Conservation (phyloP, 2,329 filamentous ascomycete species). For the Fusarium verrucosum region DNA sequence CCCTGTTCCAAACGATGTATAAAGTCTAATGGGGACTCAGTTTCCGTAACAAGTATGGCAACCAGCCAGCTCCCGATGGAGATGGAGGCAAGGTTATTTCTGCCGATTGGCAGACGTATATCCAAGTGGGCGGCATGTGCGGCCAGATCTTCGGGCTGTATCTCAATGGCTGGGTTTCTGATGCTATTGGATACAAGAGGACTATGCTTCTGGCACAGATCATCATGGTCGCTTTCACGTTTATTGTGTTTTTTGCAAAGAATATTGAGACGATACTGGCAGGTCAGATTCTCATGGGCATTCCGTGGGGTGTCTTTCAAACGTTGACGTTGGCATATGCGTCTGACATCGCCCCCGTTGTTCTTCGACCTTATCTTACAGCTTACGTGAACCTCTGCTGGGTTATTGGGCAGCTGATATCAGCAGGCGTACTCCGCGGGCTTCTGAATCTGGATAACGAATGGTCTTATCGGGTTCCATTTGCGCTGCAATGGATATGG, state of each 20-base stretch:
- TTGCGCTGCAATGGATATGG: conserved; percentile 60
- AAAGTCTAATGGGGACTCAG: background rate
- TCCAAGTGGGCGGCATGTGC: conserved; percentile 53
- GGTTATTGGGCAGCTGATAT: conserved; percentile 59
- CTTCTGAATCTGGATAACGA: conserved; percentile 51
- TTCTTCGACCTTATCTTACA: conserved; percentile 58
- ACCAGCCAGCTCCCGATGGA: conserved; percentile 29
- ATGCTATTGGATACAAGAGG: conserved; percentile 67
- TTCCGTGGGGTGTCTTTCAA: conserved; percentile 64
- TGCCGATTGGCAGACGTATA: conserved; percentile 48
- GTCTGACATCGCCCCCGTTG: conserved; percentile 72
- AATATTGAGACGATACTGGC: conserved; percentile 63
- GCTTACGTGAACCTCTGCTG: conserved; percentile 61
- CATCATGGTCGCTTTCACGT: conserved; percentile 62
- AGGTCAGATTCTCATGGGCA: conserved; percentile 66
- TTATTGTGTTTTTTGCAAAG: conserved; percentile 68
- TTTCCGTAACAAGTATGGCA: conserved; percentile 61
- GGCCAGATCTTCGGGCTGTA: conserved; percentile 72
- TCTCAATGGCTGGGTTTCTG: conserved; percentile 69
- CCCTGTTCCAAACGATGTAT: too few relatives aligned
- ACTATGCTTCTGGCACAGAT: conserved; percentile 65
- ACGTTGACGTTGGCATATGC: conserved; percentile 68
- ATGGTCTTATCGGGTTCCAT: conserved; percentile 60
- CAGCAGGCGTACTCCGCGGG: conserved; percentile 55
- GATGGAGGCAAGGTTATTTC: conserved; percentile 36